A percentile compares a stretch with the other conserved stretches of the same genome.
Evolutionary conservation across 2,329 filamentous ascomycete species (phyloP).

Genomic region (Trichoderma sp.): DNA sequence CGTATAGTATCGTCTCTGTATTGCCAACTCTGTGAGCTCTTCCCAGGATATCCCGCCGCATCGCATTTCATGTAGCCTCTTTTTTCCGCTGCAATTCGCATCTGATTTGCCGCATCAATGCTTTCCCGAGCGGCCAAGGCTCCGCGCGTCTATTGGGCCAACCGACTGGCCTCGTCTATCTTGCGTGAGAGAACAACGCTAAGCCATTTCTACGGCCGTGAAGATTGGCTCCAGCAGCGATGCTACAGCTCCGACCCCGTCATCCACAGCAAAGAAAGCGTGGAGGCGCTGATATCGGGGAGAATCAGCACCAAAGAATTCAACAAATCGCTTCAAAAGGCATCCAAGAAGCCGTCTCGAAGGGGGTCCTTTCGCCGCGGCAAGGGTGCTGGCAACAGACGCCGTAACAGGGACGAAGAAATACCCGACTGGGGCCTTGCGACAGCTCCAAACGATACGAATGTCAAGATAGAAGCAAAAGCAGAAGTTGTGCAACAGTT

Average conservation of each 20-base stretch:
- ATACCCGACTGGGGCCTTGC: constrained; percentile 29
- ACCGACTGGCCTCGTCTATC: constrained; percentile 34
- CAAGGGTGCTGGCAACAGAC: constrained; percentile 9
- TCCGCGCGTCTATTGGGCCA: constrained; percentile 41
- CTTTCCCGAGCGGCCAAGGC: constrained; percentile 41
- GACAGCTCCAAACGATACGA: background rate
- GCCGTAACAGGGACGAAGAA: constrained; percentile 15
- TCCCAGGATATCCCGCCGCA: background rate
- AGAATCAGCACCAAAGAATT: constrained; percentile 7
- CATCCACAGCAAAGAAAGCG: constrained; percentile 33
- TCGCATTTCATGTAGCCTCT: background rate
- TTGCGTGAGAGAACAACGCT: background rate
- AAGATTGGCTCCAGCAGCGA: constrained; percentile 28
- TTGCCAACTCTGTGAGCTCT: background rate
- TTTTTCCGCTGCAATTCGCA: constrained; percentile 1
- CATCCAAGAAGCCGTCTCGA: background rate
- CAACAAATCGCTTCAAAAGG: background rate
- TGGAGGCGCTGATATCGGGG: constrained; percentile 36
- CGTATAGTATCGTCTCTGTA: background rate
- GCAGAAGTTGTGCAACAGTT: background rate
- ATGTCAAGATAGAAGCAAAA: background rate
- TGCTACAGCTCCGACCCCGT: constrained; percentile 35
- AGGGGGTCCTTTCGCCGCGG: background rate
- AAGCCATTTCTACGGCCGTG: background rate
- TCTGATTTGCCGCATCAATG: constrained; percentile 38